Evolutionary conservation across 768 basidiomycete genomes (phyloP).

Genomic region (Tephrocybe rancida): DNA sequence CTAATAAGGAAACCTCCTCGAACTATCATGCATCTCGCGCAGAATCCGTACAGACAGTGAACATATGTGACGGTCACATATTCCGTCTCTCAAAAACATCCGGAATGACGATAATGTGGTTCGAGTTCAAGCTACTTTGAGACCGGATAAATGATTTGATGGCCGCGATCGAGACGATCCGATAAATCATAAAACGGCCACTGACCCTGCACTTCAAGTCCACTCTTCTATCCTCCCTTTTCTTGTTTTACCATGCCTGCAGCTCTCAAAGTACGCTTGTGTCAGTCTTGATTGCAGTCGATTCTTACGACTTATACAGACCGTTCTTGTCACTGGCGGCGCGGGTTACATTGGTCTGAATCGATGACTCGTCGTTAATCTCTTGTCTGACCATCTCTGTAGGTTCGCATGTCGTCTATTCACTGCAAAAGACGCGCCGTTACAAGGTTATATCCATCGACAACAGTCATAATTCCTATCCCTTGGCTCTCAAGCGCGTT

Average conservation of each 20-base stretch:
- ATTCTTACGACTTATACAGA: slow-evolving; percentile 32
- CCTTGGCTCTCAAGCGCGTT: slow-evolving; percentile 73
- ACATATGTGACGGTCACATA: too few species aligned
- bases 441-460: slow-evolving; percentile 96
- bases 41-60: too few species aligned
- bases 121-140: too few species aligned
- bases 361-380: background rate
- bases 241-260: slow-evolving; percentile 19
- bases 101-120: too few species aligned
- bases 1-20: too few species aligned
- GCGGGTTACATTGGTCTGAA: slow-evolving; percentile 86
- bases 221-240: background rate
- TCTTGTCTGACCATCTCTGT: slow-evolving; percentile 18
- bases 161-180: slow-evolving; percentile 12
- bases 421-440: slow-evolving; percentile 80
- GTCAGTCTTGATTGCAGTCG: slow-evolving; percentile 10
- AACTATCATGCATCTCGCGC: too few species aligned
- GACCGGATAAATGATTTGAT: background rate
- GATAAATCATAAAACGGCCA: slow-evolving; percentile 14
- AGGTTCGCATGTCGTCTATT: slow-evolving; percentile 95
- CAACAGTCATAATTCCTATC: slow-evolving; percentile 92
- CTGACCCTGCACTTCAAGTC: background rate
- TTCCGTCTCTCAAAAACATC: too few species aligned
- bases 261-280: slow-evolving; percentile 47
- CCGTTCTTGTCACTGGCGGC: slow-evolving; percentile 60